Evolutionary conservation across 2,329 filamentous ascomycete species (phyloP).

Genomic region (Diaporthe citrichinensis): DNA sequence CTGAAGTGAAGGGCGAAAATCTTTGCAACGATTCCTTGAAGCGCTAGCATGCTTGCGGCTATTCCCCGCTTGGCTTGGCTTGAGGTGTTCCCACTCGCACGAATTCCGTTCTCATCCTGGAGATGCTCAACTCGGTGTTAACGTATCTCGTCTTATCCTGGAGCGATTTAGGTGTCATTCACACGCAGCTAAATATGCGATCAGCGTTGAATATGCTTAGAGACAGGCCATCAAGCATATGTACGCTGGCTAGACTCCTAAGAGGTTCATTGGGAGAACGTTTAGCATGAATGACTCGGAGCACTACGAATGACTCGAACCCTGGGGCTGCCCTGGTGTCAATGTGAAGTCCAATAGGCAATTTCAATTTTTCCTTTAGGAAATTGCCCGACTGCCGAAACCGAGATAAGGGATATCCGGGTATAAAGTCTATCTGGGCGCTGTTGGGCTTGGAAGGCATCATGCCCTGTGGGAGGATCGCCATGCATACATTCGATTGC

Average conservation of each 20-base stretch:
- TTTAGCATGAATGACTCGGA: background rate
- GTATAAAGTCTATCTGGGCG: background rate
- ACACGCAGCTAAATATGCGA: background rate
- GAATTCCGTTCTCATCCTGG: background rate
- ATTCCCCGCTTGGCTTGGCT: background rate
- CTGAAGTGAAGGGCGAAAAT: background rate
- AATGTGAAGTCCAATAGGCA: background rate
- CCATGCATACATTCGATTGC: background rate
- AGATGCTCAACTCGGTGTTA: too few species aligned
- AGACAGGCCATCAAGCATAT: background rate
- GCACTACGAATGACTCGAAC: background rate
- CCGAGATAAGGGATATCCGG: slow-evolving; percentile 5
- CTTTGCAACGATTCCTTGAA: background rate
- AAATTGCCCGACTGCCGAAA: slow-evolving; percentile 4
- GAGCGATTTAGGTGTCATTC: background rate
- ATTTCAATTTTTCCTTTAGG: background rate
- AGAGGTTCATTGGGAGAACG: too few species aligned
- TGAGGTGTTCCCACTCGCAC: too few species aligned
- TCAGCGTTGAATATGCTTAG: background rate
- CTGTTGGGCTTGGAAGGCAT: too few species aligned
- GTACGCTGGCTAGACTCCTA: too few species aligned
- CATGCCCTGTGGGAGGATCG: too few species aligned
- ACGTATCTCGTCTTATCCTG: background rate
- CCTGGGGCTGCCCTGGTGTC: too few species aligned
- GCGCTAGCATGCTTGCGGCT: background rate